Percentiles rank a stretch among this genome's conserved stretches.
phyloP scores from a whole-genome alignment of 2,329 filamentous ascomycete genomes.

The Epichloe coenophiala region DNA sequence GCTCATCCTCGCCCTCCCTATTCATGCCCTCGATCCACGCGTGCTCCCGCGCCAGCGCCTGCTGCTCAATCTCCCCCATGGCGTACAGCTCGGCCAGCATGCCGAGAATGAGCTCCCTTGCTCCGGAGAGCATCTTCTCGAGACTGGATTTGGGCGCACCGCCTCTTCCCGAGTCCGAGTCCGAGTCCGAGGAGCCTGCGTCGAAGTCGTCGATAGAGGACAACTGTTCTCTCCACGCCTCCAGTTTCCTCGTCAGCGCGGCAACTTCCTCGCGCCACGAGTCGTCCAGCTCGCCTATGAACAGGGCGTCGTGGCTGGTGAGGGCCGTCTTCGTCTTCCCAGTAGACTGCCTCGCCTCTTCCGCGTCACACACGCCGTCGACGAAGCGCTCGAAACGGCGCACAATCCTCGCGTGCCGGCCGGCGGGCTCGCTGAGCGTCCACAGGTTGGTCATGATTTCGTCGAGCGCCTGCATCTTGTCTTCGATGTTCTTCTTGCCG shows the following conservation, averaged over 20 bases:
- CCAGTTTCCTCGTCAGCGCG: conserved; percentile 37
- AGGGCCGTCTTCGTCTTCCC: conserved; percentile 18
- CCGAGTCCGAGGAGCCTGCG: conserved; percentile 10
- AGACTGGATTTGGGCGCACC: conserved; percentile 23
- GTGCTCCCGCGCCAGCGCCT: conserved; percentile 41
- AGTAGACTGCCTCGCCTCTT: conserved; percentile 28
- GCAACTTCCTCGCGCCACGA: conserved; percentile 47
- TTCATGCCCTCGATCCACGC: conserved; percentile 45
- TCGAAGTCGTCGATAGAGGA: conserved; percentile 20
- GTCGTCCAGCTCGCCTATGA: conserved; percentile 41
- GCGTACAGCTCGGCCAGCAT: conserved; percentile 50
- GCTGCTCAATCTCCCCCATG: conserved; percentile 48
- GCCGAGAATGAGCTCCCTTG: conserved; percentile 34
- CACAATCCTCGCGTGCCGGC: conserved; percentile 41
- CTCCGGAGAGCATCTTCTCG: conserved; percentile 32
- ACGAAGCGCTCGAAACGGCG: conserved; percentile 48
- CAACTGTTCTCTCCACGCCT: conserved; percentile 38
- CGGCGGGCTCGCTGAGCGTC: conserved; percentile 40
- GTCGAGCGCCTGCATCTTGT: conserved; percentile 44
- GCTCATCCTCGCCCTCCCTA: conserved; percentile 25
- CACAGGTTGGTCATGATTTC: conserved; percentile 43
- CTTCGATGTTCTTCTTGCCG: conserved; percentile 31
- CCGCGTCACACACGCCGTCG: conserved; percentile 30
- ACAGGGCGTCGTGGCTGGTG: conserved; percentile 19
- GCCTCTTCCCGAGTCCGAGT: conserved; percentile 5